Base-by-base conservation (phyloP, 75 land plant genomes). In the Sequoiadendron giganteum region DNA sequence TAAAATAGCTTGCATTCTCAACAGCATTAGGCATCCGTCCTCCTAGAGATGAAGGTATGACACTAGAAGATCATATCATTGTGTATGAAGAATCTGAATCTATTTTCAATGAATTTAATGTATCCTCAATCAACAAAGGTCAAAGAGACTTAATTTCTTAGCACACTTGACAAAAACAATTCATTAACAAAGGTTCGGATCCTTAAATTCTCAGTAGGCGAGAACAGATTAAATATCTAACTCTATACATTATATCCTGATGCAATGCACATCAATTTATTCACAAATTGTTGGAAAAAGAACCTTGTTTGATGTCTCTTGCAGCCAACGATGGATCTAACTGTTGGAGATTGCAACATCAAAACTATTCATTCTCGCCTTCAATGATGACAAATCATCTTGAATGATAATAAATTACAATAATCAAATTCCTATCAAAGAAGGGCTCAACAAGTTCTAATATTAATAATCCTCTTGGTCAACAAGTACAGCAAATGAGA, bases 381-480 rank as follows among this genome's bases (percentile, higher is more conserved):
- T 45, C 84, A 82, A n/a, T 82, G 52, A 47, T 13, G 14, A 47
- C n/a, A 82, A 19, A 7, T 45, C 10, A 30, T 82, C n/a, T 82
- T n/a, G 16, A 28, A 25, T n/a, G 30, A 43, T 82, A 47, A 82
- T 47, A 82, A 47, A 82, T n/a, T 47, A 47, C 84, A 82, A 21
- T 45, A 82, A 45, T 5, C 32, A 25, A 81, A 25, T 45, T 28
- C 84, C 84, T 21, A 7, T 0, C 45, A 40, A 40, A 79, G 70
- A 65, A 40, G 28, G 38, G 43, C 18, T 34, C 28, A 42, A 79
- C 25, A 21, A 82, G 13, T n/a, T n/a, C 84, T 47, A 82, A 88
- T 48, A 43, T 80, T 55, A 88, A 65, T 55, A 88, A 45, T 93
- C 92, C 9, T 94, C 95, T 88, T 94, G 94, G 30, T 91, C 90